Evolutionary conservation across 345 rosid genomes (phyloP), one percentile per base, ranked within the genome.

Genomic region (Corchorus capsularis): DNA sequence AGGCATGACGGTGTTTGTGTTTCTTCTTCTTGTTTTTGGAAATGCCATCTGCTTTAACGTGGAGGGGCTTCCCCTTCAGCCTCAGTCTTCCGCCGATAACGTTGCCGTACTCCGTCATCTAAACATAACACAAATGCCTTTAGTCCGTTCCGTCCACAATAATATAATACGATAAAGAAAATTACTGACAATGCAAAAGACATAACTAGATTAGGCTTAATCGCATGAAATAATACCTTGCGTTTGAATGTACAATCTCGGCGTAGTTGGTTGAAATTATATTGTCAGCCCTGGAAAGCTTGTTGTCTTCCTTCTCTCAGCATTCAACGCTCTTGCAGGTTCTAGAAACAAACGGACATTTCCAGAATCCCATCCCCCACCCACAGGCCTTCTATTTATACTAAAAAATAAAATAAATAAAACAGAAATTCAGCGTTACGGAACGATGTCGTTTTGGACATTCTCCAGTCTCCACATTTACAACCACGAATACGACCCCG

Each of bases 91-190:
- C 76, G 6, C 59, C 74, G 45, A 74, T 69, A 55, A 77, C 66
- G 50, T 79, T 82, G 52, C 73, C 80, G 78, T 76, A 82, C 43
- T 76, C 78, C n/a, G 80, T 73, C 82, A 76, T 76, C 62, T 63
- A 6, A 12, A 13, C 45, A 35, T n/a, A 15, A 32, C 73, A 69
- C n/a, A 71, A 54, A 70, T n/a, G 59, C 34, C 27, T 12, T 27
- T 27, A 10, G 32, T 14, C 43, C 19, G 19, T 15, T 0, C 6
- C 35, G 11, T 0, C 6, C 19, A 43, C 27, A 64, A 34, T 43
- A 46, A 66, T 43, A 14, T 43, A 14, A 43, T 39, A 65, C 34
- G 27, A 27, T 15, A 65, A 63, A 13, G 19, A 37, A 39, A 6
- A 5, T 16, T 4, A 37, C 63, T 1, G 8, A 22, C 3, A 65